Base-by-base conservation (phyloP, 2,329 filamentous ascomycete genomes). In the Curvularia eragrostidis region DNA sequence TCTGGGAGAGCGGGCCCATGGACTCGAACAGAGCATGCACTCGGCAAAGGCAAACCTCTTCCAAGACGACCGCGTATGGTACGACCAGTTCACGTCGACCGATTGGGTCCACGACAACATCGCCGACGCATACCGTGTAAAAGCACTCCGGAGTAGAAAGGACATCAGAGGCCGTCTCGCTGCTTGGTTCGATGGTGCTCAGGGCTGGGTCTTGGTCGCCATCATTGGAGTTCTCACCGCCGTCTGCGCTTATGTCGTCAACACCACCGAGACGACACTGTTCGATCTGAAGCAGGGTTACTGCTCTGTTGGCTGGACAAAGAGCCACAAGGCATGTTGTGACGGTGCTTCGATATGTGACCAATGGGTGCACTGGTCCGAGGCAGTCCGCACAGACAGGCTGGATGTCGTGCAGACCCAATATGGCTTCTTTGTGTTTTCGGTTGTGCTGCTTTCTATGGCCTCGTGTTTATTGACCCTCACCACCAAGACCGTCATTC, bases 71-170 rank as follows among this genome's bases (percentile, higher is more conserved):
- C 88, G 95, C 59, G 90, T 96, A 9, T 98, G 95, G 95, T 98
- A 98, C 78, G 95, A 99, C 80, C 95, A 99, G 78, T 97, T 97
- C 72, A 97, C 93, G 5, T 96, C 91, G 6, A 97, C 92, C 54
- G 94, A 99, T 76, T 99, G 95, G 95, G 93, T 99, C 0, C 94
- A 97, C 74, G 95, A 99, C 77, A 93, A 90, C 75, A 97, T 99
- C 66, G 91, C 93, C 70, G 95, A 98, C 78, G 92, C 93, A 9
- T 91, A 93, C 69, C 90, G 95, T 24, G 87, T 96, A 48, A 95
- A 96, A 75, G 88, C 88, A 52, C 83, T 99, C 38, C 87, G 92
- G 48, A 88, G 85, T 68, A 85, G 93, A 48, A 96, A 90, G 75
- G 95, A 94, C 78, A 84, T 97, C 59, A 88, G 89, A 73, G 94